Base-by-base conservation (phyloP, 306 rosid genomes). In the Macrotyloma uniflorum region DNA sequence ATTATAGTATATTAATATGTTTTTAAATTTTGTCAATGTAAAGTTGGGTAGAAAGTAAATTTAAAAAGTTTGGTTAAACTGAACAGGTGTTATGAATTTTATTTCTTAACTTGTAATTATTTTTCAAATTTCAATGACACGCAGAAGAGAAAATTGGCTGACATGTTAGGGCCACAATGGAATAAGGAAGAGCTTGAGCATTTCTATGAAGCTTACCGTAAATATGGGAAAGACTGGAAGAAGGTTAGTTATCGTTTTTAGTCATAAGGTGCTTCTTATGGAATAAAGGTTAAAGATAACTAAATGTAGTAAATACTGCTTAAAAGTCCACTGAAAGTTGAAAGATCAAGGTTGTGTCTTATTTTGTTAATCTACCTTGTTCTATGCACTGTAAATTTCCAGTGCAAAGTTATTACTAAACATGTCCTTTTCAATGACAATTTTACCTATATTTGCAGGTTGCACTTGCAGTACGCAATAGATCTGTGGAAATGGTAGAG, bases 131-230 rank as follows among this genome's bases (percentile, higher is more conserved):
- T 73, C 62, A 61, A 75, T 84, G 63, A 63, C 79, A 18, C 76
- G 88, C 88, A 95, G 98, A 95, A 90, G 97, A 86, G 96, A 87
- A 95, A 91, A 86, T 86, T 93, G 85, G 86, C 99, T 38, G 93
- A 93, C 80, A 84, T 89, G 97, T 82, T 95, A 87, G 99, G 98
- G 72, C 88, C 93, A 72, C 96, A 88, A 79, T 95, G 99, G 99
- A 88, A 91, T 83, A 87, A 86, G 86, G 87, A 79, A 50, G 98
- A 93, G 82, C 93, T 95, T 70, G 87, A 84, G 83, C 83, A 67
- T 50, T 95, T 95, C 86, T 95, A 91, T 74, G 91, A 88, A 82
- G 98, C 96, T 62, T 95, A 89, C 50, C 97, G 99, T 67, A 91
- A 86, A 83, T 72, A 85, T 81, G 99, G 98, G 72, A 93, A 85